Conservation (phyloP, 192 early-diverging fungal genomes). For the Backusella westeae region DNA sequence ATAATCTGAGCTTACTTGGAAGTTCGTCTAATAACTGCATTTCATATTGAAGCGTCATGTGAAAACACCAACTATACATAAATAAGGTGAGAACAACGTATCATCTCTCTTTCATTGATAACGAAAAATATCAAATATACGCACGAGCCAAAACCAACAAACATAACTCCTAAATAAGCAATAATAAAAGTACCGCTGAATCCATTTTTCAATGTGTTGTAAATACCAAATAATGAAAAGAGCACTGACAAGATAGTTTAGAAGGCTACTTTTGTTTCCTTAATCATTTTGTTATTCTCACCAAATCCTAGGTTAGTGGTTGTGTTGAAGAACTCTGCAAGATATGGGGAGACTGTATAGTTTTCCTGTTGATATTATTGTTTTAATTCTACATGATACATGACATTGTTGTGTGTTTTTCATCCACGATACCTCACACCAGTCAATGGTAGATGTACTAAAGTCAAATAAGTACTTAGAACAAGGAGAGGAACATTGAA, state of each 20-base stretch:
- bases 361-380: slow-evolving; percentile 51
- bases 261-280: neutral
- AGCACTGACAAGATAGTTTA: slow-evolving; percentile 31
- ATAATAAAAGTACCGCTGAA: slow-evolving; percentile 54
- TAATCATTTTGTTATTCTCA: slow-evolving; percentile 5
- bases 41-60: slow-evolving; percentile 70
- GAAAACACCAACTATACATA: slow-evolving; percentile 58
- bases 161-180: slow-evolving; percentile 55
- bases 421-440: slow-evolving; percentile 61
- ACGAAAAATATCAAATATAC: neutral
- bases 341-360: slow-evolving; percentile 63
- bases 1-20: slow-evolving; percentile 52
- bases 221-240: slow-evolving; percentile 60
- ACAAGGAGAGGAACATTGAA: neutral
- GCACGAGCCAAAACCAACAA: slow-evolving; percentile 67
- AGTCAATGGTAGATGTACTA: slow-evolving; percentile 64
- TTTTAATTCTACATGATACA: neutral
- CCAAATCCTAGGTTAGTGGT: slow-evolving; percentile 65
- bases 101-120: neutral
- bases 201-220: slow-evolving; percentile 42
- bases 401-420: slow-evolving; percentile 14
- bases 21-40: slow-evolving; percentile 81
- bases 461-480: neutral
- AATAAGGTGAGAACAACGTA: neutral
- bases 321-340: slow-evolving; percentile 83